Percentiles rank a stretch among this genome's conserved stretches.
Evolutionary conservation across 2,329 filamentous ascomycete genomes (phyloP).

Genomic region (Claviceps fusiformis): DNA sequence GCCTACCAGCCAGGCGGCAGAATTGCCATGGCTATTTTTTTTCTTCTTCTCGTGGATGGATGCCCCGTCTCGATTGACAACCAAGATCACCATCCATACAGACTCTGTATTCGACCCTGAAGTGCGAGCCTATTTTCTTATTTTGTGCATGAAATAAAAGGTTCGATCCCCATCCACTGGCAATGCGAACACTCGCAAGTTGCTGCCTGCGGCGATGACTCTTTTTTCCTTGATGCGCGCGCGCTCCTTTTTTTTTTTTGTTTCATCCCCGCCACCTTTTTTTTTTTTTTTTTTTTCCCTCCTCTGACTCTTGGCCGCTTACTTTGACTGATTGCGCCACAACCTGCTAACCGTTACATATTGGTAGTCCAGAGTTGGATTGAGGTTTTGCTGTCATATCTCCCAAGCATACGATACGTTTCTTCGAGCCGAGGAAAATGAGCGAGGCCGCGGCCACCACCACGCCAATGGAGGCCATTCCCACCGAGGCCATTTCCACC

Average conservation of each 20-base stretch:
- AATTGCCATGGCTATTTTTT: constrained; percentile 5
- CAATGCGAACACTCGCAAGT: neutral
- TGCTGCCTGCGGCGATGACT: neutral
- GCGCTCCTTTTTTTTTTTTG: neutral
- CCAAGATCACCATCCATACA: neutral
- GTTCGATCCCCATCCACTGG: neutral
- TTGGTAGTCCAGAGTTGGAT: neutral
- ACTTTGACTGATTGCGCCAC: neutral
- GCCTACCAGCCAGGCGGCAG: constrained; percentile 2
- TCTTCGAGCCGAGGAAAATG: constrained; percentile 2
- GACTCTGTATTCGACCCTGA: neutral
- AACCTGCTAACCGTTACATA: neutral
- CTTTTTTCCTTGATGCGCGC: neutral
- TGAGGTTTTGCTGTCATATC: neutral
- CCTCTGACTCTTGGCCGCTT: neutral
- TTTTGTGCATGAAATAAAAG: neutral
- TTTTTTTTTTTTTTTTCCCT: neutral
- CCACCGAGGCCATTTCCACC: too few relatives aligned
- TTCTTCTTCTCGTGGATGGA: neutral
- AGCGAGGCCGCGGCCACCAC: constrained; percentile 12
- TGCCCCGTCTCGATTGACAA: neutral
- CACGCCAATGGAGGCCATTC: constrained; percentile 13
- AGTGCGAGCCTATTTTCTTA: too few relatives aligned
- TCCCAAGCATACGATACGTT: neutral
- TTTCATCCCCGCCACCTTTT: too few relatives aligned